phyloP scores from a whole-genome alignment of 768 basidiomycete genomes.

The Gloeopeniophorella convolvens region DNA sequence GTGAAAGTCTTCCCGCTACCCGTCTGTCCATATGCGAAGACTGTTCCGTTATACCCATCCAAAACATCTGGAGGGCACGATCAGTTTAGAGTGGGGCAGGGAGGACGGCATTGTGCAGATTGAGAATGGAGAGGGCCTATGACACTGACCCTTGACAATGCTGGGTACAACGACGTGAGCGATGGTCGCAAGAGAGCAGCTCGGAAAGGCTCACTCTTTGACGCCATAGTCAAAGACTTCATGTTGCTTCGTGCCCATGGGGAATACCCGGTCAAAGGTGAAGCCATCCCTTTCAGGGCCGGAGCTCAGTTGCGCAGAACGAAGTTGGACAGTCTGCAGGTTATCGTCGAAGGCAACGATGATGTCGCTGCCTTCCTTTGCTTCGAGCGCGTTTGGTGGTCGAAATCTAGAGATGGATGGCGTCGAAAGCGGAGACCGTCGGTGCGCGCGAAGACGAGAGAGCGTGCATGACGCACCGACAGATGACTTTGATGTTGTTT shows the following conservation, averaged over 20 bases:
- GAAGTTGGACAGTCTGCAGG: conserved; percentile 76
- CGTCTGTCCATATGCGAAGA: conserved; percentile 85
- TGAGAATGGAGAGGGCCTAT: neutral
- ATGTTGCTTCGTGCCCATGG: conserved; percentile 81
- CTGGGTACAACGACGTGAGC: conserved; percentile 33
- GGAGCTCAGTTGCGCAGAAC: conserved; percentile 55
- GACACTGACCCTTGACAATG: conserved; percentile 74
- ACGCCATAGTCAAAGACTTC: conserved; percentile 99
- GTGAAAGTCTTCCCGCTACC: conserved; percentile 92
- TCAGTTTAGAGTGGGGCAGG: conserved; percentile 4
- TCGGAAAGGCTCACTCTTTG: conserved; percentile 70
- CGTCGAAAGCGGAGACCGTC: conserved; percentile 1
- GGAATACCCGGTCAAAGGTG: conserved; percentile 95
- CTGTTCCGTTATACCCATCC: conserved; percentile 96
- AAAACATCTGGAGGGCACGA: conserved; percentile 70
- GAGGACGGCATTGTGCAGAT: neutral
- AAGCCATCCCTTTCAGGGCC: conserved; percentile 97
- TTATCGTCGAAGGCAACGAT: conserved; percentile 87
- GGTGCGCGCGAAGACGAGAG: conserved; percentile 1
- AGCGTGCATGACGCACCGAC: conserved; percentile 64
- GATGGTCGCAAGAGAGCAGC: neutral
- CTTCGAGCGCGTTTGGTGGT: conserved; percentile 88
- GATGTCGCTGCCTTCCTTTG: conserved; percentile 80
- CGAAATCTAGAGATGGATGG: conserved; percentile 63
- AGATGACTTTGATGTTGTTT: conserved; percentile 97